Percentiles rank a stretch among this genome's conserved stretches.
These are phyloP conservation scores for Datisca glomerata DNA, from an alignment of 306 rosid genomes.

Conservation along the genomic window DNA sequence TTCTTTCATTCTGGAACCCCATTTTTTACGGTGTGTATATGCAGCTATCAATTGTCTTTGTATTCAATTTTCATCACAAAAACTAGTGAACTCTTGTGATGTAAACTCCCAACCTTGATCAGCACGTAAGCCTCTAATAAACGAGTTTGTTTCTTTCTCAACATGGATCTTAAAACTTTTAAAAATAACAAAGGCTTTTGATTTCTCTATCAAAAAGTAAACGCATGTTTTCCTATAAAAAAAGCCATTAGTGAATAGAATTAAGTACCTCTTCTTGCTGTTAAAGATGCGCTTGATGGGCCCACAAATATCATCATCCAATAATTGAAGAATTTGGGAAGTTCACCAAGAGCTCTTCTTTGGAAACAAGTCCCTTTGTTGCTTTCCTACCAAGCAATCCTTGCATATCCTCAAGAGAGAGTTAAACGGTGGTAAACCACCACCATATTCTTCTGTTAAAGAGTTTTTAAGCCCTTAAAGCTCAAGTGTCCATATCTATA, in stretches of 20 bases:
- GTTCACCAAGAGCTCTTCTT: conserved; percentile 8
- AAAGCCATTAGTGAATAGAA: background rate
- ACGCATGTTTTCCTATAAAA: background rate
- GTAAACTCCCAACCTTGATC: background rate
- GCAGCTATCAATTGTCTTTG: background rate
- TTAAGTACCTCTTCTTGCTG: background rate
- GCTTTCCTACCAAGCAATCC: conserved; percentile 13
- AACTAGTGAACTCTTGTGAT: background rate
- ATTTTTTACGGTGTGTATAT: background rate
- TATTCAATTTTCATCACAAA: background rate
- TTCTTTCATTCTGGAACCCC: background rate
- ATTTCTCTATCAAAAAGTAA: background rate
- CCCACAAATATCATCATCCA: background rate
- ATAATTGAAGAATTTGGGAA: background rate
- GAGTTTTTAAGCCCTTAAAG: background rate
- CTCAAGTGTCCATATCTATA: background rate
- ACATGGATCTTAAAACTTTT: background rate
- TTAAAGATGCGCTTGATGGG: background rate
- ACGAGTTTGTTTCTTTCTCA: background rate
- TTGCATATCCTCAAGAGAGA: background rate
- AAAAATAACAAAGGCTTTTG: background rate
- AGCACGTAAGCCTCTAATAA: background rate
- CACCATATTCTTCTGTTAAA: background rate
- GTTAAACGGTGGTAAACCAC: background rate
- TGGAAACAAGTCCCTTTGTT: conserved; percentile 35